Evolutionary conservation across 2,329 filamentous ascomycete species (phyloP), one percentile per base, ranked within the genome.

Genomic region (Colletotrichum falcatum): DNA sequence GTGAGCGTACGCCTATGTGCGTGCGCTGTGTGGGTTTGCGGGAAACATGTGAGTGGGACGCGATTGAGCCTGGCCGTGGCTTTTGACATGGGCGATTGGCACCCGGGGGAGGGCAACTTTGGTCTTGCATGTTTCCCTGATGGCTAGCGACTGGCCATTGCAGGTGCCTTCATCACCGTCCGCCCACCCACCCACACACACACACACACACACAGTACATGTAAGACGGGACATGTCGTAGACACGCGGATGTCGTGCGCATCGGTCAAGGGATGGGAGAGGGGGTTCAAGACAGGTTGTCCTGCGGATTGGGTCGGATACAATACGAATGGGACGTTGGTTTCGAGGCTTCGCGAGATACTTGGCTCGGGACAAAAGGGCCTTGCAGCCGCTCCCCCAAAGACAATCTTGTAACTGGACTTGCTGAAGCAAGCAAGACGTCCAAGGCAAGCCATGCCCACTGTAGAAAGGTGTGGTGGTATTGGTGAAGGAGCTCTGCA

Each of bases 41-140:
- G 51, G 51, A 33, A 33, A 66, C 66, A 59, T 68, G 61, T 60
- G 62, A 63, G 37, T 42, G 61, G 62, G 62, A 60, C 42, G 54
- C 30, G 66, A 65, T 61, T 49, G 33, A 66, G 35, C 54, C 42
- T 51, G 56, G 61, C 42, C 53, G 28, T 26, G 26, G n/a, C n/a
- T n/a, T 37, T 51, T 30, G 26, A 30, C 46, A 69, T 55, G 55
- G 39, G 62, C 26, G 48, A 54, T 53, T 46, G 54, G 35, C 53
- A 48, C 65, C 54, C 3, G 39, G 1, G 39, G 16, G 37, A 4
- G 8, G 61, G 37, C 18, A 59, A 59, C 12, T 61, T 56, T 42
- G 30, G 23, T 54, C 44, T 37, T 35, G 49, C 20, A 49, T 48
- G 5, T 48, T 61, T 37, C 42, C 48, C 28, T 49, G 16, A 18